Evolutionary conservation across 2,329 filamentous ascomycete genomes (phyloP).

Genomic region (Ophiostoma novo-ulmi): DNA sequence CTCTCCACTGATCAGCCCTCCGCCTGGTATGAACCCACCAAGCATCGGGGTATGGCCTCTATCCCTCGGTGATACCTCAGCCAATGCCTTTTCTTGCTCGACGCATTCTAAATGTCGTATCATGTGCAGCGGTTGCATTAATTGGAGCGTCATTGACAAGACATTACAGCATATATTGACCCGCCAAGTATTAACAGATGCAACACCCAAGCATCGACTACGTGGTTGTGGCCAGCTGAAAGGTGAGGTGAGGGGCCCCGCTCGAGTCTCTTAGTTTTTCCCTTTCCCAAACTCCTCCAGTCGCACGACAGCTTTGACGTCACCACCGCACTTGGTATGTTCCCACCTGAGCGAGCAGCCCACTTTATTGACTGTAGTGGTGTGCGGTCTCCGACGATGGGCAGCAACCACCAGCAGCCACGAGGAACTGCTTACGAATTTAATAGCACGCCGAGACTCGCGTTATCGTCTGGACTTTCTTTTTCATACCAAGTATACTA

Average conservation of each 20-base stretch:
- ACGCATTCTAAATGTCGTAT: not conserved
- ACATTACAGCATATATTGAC: not conserved
- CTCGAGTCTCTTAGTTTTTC: not conserved
- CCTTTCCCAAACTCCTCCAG: not conserved
- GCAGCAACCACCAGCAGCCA: not conserved
- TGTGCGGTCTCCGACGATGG: not conserved
- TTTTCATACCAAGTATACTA: not conserved
- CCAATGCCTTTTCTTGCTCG: not conserved
- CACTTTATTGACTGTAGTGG: slow-evolving; percentile 9
- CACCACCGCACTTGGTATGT: not conserved
- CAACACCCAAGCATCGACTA: not conserved
- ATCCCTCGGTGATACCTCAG: not conserved
- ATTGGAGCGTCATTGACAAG: not conserved
- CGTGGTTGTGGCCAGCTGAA: not conserved
- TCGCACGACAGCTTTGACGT: slow-evolving; percentile 17
- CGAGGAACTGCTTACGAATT: not conserved
- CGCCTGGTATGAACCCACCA: not conserved
- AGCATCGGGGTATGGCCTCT: not conserved
- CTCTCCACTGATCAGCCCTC: slow-evolving; percentile 7
- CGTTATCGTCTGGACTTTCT: not conserved
- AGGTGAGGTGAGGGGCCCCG: not conserved
- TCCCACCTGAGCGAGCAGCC: slow-evolving; percentile 12
- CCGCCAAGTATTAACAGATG: not conserved
- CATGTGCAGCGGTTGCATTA: not conserved
- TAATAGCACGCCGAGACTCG: not conserved